These are phyloP conservation scores for Bipolaris victoriae DNA, from an alignment of 2,329 filamentous ascomycete species.

Conservation along the genomic window DNA sequence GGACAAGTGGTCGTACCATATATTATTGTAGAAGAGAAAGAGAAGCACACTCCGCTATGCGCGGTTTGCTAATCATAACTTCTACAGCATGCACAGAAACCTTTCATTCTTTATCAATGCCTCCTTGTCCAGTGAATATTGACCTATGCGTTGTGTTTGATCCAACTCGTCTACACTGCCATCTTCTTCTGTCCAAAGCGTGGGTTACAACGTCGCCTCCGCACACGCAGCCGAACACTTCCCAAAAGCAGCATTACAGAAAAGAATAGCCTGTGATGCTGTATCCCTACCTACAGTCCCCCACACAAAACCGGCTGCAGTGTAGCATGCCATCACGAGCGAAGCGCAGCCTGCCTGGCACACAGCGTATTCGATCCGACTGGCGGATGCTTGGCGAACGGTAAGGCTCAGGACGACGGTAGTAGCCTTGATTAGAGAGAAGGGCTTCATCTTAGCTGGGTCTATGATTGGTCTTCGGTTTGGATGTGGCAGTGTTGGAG, in stretches of 20 bases:
- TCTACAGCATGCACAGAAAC: neutral
- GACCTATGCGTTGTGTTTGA: no score
- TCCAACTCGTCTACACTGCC: no score
- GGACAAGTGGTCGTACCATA: neutral
- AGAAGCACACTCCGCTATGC: neutral
- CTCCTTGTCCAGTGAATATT: neutral
- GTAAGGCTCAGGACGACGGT: conserved; percentile 1
- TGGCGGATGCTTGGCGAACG: conserved; percentile 20
- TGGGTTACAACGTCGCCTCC: conserved; percentile 43
- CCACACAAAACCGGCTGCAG: conserved; percentile 46
- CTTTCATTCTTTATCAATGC: neutral
- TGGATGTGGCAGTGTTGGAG: no score
- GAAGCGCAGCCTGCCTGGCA: conserved; percentile 57
- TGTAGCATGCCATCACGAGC: conserved; percentile 56
- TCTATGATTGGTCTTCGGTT: neutral
- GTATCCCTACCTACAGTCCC: no score
- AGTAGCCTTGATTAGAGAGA: neutral
- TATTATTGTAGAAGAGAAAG: neutral
- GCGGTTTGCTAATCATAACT: neutral
- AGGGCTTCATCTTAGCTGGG: neutral
- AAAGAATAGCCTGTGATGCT: no score
- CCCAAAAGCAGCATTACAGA: conserved; percentile 56
- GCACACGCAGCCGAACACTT: conserved; percentile 56
- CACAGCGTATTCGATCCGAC: conserved; percentile 51
- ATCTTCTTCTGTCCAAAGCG: conserved; percentile 23